phyloP scores from a whole-genome alignment of 306 rosid species.

The Rosa rugosa region DNA sequence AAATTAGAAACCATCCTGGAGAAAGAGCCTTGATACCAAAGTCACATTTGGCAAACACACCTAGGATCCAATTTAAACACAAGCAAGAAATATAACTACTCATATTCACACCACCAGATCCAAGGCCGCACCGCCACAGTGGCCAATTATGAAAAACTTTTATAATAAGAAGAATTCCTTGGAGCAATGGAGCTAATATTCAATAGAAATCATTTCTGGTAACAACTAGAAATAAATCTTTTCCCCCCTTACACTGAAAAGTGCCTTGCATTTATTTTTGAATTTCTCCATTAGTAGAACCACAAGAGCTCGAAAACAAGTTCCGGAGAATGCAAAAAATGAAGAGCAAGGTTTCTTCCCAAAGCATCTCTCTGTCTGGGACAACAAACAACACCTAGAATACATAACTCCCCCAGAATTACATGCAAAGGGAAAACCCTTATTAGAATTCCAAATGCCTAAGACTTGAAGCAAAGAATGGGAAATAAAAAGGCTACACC shows the following conservation, averaged over 20 bases:
- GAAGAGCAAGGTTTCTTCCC: slow-evolving; percentile 62
- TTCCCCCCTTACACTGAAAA: slow-evolving; percentile 59
- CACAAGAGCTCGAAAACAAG: slow-evolving; percentile 45
- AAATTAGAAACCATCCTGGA: background rate
- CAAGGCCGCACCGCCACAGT: background rate
- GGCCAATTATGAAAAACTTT: background rate
- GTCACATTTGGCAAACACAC: background rate
- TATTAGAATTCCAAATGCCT: slow-evolving; percentile 33
- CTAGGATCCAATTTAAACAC: background rate
- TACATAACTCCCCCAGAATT: slow-evolving; percentile 43
- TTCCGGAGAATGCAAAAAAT: slow-evolving; percentile 49
- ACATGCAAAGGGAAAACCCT: slow-evolving; percentile 33
- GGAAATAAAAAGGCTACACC: slow-evolving; percentile 31
- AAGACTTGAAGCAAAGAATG: slow-evolving; percentile 52
- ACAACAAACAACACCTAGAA: slow-evolving; percentile 60
- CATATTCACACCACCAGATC: background rate
- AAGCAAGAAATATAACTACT: background rate
- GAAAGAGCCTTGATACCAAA: background rate
- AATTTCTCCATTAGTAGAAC: slow-evolving; percentile 50
- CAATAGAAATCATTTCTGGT: background rate
- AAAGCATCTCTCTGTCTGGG: slow-evolving; percentile 52
- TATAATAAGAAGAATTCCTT: background rate
- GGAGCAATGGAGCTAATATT: background rate
- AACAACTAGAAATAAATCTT: slow-evolving; percentile 1
- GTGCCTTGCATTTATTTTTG: slow-evolving; percentile 47